A percentile compares a stretch with the other conserved stretches of the same genome.
Evolutionary conservation across 345 rosid species (phyloP).

Genomic region (Odontarrhena argentea): DNA sequence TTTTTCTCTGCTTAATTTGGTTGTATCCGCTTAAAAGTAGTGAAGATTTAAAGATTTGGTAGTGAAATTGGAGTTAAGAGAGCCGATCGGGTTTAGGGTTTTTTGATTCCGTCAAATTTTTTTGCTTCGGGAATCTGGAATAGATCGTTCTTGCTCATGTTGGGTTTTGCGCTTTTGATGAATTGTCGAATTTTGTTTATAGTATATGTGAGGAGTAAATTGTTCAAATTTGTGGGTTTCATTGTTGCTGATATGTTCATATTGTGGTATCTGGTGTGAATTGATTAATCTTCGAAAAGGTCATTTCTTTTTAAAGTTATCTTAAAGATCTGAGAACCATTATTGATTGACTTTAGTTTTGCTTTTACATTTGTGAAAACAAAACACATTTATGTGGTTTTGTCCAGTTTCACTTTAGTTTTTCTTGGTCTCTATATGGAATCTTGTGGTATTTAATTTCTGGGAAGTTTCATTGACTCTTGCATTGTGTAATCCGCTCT

Average conservation of each 20-base stretch:
- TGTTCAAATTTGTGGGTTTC: constrained; percentile 4
- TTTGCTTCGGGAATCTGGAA: constrained; percentile 10
- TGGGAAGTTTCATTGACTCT: constrained; percentile 26
- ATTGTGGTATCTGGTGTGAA: constrained; percentile 18
- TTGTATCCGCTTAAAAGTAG: constrained; percentile 3
- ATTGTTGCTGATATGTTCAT: constrained; percentile 15
- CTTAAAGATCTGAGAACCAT: constrained; percentile 26
- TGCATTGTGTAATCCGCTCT: constrained; percentile 26
- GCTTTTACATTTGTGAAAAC: constrained; percentile 33
- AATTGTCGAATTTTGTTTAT: constrained; percentile 1
- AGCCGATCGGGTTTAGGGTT: background rate
- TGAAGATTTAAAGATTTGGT: constrained; percentile 21
- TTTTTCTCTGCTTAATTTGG: constrained; percentile 26
- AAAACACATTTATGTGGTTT: constrained; percentile 32
- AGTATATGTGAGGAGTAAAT: constrained; percentile 7
- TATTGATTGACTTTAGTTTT: constrained; percentile 25
- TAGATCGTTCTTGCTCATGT: constrained; percentile 24
- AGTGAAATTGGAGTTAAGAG: constrained; percentile 12
- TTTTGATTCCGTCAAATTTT: constrained; percentile 7
- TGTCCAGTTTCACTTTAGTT: constrained; percentile 7
- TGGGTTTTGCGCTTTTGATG: background rate
- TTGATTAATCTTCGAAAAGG: constrained; percentile 12
- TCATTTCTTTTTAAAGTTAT: constrained; percentile 18
- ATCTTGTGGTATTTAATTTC: background rate
- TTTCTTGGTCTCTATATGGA: background rate